Percentiles rank a stretch among this genome's conserved stretches.
These are phyloP conservation scores for Boletellus deceptivus DNA, from an alignment of 1,284 basidiomycete genomes.

Conservation along the genomic window DNA sequence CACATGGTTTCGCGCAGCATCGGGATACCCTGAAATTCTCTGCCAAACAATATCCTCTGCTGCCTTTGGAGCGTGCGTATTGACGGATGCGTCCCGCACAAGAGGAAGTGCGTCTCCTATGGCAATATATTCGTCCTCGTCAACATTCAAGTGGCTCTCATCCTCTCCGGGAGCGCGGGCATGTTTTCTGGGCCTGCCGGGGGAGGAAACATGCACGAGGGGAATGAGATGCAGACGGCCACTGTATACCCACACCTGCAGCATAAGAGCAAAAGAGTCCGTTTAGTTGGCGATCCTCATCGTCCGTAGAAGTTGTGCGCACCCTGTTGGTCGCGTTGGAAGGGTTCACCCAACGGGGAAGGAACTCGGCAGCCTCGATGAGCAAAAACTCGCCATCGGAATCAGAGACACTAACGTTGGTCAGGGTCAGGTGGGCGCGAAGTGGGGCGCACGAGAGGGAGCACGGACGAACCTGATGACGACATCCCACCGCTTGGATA, in stretches of 20 bases:
- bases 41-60: constrained; percentile 68
- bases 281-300: constrained; percentile 34
- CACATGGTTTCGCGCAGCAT: constrained; percentile 63
- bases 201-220: constrained; percentile 66
- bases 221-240: constrained; percentile 86
- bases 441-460: neutral
- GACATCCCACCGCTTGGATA: constrained; percentile 75
- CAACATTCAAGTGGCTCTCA: constrained; percentile 40
- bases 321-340: constrained; percentile 90
- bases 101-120: constrained; percentile 66
- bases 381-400: constrained; percentile 95
- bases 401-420: constrained; percentile 64
- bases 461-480: constrained; percentile 57
- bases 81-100: constrained; percentile 49
- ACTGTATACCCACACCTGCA: constrained; percentile 86
- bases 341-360: constrained; percentile 92
- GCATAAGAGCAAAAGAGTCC: constrained; percentile 23
- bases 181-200: constrained; percentile 52
- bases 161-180: constrained; percentile 47
- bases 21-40: constrained; percentile 75
- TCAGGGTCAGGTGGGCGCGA: constrained; percentile 8
- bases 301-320: constrained; percentile 39
- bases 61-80: constrained; percentile 57
- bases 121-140: constrained; percentile 54
- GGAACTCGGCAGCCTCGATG: constrained; percentile 90